Conservation (phyloP, 208 protist species). For the Spongospora subterranea region DNA sequence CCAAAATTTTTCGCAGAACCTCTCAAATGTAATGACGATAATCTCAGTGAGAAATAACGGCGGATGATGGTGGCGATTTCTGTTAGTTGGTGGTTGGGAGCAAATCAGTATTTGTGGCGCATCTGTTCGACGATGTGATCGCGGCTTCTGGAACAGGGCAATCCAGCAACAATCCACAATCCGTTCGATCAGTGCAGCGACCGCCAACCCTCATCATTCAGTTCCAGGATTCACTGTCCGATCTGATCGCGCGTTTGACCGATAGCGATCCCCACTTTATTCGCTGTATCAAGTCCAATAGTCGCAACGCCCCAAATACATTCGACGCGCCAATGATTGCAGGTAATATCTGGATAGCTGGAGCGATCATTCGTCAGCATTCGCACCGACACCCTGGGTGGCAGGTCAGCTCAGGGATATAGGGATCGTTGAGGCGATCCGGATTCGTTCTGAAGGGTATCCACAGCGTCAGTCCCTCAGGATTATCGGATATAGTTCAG, state of each 20-base stretch:
- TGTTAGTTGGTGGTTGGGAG: background rate
- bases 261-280: constrained; percentile 65
- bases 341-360: background rate
- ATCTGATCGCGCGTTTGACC: background rate
- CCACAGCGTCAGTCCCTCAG: constrained; percentile 59
- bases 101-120: background rate
- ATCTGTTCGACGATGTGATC: constrained; percentile 49
- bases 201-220: background rate
- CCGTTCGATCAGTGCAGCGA: no score
- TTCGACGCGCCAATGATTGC: constrained; percentile 61
- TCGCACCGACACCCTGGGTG: background rate
- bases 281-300: constrained; percentile 70
- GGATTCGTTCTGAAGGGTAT: constrained; percentile 66
- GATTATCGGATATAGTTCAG: background rate
- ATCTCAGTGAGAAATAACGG: background rate
- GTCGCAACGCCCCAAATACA: constrained; percentile 52
- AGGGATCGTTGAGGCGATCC: constrained; percentile 68
- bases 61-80: no score
- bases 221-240: constrained; percentile 15
- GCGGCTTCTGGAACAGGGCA: background rate
- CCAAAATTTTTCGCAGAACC: constrained; percentile 56
- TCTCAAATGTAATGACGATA: background rate
- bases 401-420: constrained; percentile 65
- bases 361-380: background rate
- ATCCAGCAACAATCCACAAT: no score